Conservation (phyloP, 2,329 filamentous ascomycete genomes). For the Aureobasidium sp. region DNA sequence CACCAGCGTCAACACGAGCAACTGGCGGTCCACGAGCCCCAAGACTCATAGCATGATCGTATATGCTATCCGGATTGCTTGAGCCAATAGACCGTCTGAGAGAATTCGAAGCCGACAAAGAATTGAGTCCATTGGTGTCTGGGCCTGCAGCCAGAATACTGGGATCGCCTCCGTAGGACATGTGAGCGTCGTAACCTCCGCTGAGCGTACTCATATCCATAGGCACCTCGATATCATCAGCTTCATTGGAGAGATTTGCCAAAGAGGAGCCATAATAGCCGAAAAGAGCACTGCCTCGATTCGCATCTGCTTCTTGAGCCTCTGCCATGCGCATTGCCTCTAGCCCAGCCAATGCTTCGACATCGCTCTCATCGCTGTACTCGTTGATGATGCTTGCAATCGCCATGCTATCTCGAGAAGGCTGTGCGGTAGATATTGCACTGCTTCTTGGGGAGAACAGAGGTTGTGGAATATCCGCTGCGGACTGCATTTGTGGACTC, state of each 20-base stretch:
- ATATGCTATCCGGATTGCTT: conserved; percentile 33
- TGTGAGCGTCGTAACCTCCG: conserved; percentile 57
- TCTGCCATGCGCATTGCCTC: conserved; percentile 79
- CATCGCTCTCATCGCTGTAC: conserved; percentile 70
- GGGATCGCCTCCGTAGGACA: conserved; percentile 52
- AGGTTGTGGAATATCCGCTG: conserved; percentile 22
- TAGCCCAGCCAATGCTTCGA: conserved; percentile 76
- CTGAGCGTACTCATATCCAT: conserved; percentile 69
- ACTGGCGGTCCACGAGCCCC: conserved; percentile 51
- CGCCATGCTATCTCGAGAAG: conserved; percentile 18
- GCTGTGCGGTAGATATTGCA: conserved; percentile 38
- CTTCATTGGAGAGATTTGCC: conserved; percentile 35
- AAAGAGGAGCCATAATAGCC: conserved; percentile 19
- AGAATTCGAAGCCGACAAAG: conserved; percentile 35
- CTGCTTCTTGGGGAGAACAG: conserved; percentile 18
- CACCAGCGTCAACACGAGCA: conserved; percentile 75
- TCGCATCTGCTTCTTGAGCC: conserved; percentile 56
- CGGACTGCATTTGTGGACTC: conserved; percentile 24
- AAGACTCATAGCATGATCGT: conserved; percentile 37
- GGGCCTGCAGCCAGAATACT: conserved; percentile 30
- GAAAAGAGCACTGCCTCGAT: conserved; percentile 37
- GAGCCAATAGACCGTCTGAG: conserved; percentile 36
- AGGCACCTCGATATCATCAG: conserved; percentile 58
- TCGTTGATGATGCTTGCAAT: conserved; percentile 15
- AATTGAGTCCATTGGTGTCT: conserved; percentile 23